Percentiles rank a stretch among this genome's conserved stretches.
Conservation (phyloP, 345 rosid species). For the Eucalyptus rudis region DNA sequence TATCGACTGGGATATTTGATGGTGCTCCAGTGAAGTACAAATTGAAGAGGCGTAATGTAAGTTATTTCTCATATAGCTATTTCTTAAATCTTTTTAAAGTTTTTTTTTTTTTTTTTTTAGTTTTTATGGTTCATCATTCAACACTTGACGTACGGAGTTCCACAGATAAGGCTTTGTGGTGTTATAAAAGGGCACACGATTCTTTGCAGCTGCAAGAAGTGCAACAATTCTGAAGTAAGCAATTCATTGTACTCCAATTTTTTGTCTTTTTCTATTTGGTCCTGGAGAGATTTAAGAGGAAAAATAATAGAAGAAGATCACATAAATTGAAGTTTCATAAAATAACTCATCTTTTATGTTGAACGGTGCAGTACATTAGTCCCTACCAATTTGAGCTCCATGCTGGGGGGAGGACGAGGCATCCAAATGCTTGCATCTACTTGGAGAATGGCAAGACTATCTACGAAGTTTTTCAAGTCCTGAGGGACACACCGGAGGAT, state of each 20-base stretch:
- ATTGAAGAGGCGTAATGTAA: conserved; percentile 47
- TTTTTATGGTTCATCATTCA: background rate
- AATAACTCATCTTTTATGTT: background rate
- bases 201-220: conserved; percentile 40
- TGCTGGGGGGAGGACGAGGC: conserved; percentile 54
- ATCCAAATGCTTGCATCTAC: conserved; percentile 48
- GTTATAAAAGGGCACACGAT: conserved; percentile 27
- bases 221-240: conserved; percentile 28
- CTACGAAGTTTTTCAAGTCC: conserved; percentile 42
- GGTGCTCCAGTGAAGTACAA: conserved; percentile 49
- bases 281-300: background rate
- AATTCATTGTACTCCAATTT: background rate
- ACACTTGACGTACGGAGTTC: background rate
- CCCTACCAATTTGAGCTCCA: conserved; percentile 48
- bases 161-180: conserved; percentile 32
- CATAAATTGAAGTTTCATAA: background rate
- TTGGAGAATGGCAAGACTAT: conserved; percentile 48
- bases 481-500: conserved; percentile 36
- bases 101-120: background rate
- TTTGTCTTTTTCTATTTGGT: background rate
- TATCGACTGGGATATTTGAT: conserved; percentile 55
- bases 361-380: conserved; percentile 22
- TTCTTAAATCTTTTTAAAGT: background rate
- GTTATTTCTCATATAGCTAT: background rate
- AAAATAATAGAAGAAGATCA: background rate